A percentile compares a stretch with the other conserved stretches of the same genome.
These are phyloP conservation scores for Golubevia pallescens DNA, from an alignment of 1,284 basidiomycete genomes.

Conservation along the genomic window DNA sequence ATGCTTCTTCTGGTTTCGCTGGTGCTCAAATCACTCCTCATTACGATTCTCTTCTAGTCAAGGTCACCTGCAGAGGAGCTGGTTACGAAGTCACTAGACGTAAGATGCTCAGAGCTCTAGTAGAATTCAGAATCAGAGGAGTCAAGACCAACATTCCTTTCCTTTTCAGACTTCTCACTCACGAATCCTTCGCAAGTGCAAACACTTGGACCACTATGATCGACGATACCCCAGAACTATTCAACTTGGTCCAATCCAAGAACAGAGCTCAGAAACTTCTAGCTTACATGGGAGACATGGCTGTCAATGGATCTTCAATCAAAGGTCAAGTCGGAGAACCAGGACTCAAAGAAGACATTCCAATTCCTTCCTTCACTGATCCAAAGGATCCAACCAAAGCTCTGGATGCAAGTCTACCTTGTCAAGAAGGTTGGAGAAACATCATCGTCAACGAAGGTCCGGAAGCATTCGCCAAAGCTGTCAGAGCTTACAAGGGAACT, in stretches of 20 bases:
- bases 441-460: conserved; percentile 98
- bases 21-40: conserved; percentile 99
- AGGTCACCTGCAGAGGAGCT: conserved; percentile 92
- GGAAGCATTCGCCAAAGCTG: conserved; percentile 97
- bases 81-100: conserved; percentile 97
- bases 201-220: conserved; percentile 90
- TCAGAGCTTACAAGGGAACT: conserved; percentile 91
- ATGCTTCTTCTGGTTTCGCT: conserved; percentile 96
- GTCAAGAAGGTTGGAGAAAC: conserved; percentile 92
- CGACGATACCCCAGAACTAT: conserved; percentile 97
- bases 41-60: conserved; percentile 97
- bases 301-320: conserved; percentile 97
- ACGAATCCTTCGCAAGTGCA: conserved; percentile 92
- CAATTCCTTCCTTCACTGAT: conserved; percentile 81
- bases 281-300: conserved; percentile 94
- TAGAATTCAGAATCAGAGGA: conserved; percentile 88
- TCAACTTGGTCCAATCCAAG: conserved; percentile 96
- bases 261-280: conserved; percentile 98
- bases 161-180: conserved; percentile 96
- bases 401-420: conserved; percentile 82
- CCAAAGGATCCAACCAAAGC: conserved; percentile 76
- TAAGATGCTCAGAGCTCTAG: conserved; percentile 97
- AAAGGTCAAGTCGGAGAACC: conserved; percentile 92
- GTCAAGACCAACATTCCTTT: conserved; percentile 95
- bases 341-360: conserved; percentile 87